Evolutionary conservation across 2,329 filamentous ascomycete species (phyloP).

Genomic region (Cladosporium sp.): DNA sequence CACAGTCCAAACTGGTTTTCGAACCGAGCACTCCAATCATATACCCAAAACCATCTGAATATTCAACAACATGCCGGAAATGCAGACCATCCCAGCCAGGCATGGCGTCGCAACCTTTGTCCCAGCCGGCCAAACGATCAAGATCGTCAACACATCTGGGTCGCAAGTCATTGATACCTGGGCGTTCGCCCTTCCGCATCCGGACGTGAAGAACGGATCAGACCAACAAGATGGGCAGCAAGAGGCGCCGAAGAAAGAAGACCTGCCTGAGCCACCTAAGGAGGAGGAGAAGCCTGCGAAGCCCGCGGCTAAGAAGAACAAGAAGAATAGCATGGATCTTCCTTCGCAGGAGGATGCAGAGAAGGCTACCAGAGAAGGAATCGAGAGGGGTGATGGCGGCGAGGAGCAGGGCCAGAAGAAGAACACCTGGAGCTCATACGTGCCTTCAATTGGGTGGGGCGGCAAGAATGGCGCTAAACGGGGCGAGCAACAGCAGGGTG

Average conservation of each 20-base stretch:
- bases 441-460: slow-evolving; percentile 23
- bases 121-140: slow-evolving; percentile 49
- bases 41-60: background rate
- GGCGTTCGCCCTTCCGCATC: slow-evolving; percentile 50
- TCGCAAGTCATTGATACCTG: slow-evolving; percentile 52
- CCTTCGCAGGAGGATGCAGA: slow-evolving; percentile 40
- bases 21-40: background rate
- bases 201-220: slow-evolving; percentile 36
- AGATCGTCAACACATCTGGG: slow-evolving; percentile 53
- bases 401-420: slow-evolving; percentile 26
- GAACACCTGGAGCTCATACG: slow-evolving; percentile 36
- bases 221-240: slow-evolving; percentile 29
- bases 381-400: slow-evolving; percentile 22
- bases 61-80: slow-evolving; percentile 13
- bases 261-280: slow-evolving; percentile 24
- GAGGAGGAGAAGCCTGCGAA: slow-evolving; percentile 25
- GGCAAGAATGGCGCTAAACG: slow-evolving; percentile 27
- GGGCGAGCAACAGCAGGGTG: slow-evolving; percentile 14
- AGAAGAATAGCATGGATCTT: slow-evolving; percentile 31
- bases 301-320: slow-evolving; percentile 27
- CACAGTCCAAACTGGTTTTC: background rate
- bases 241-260: slow-evolving; percentile 23
- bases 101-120: slow-evolving; percentile 54
- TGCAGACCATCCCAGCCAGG: slow-evolving; percentile 49
- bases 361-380: slow-evolving; percentile 31